phyloP scores from a whole-genome alignment of 2,329 filamentous ascomycete species.

The Dichotomopilus funicola region DNA sequence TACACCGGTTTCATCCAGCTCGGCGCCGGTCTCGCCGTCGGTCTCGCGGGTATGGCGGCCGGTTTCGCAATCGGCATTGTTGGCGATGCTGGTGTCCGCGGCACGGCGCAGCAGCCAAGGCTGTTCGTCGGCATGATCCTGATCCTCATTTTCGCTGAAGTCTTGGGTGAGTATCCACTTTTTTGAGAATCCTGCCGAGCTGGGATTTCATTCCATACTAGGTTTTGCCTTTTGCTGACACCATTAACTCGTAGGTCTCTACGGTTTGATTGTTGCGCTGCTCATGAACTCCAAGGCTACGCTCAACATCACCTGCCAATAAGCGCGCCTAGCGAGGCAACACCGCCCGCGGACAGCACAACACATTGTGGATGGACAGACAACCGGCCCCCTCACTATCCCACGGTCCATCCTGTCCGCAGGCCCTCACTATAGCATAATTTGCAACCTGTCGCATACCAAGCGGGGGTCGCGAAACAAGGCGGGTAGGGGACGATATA shows the following conservation, averaged over 20 bases:
- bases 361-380: slow-evolving; percentile 27
- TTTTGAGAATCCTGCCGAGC: neutral
- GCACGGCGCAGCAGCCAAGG: slow-evolving; percentile 74
- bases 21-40: slow-evolving; percentile 74
- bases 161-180: slow-evolving; percentile 63
- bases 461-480: neutral
- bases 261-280: slow-evolving; percentile 96
- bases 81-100: slow-evolving; percentile 81
- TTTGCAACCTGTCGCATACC: neutral
- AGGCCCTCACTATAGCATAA: slow-evolving; percentile 15
- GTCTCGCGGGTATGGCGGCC: slow-evolving; percentile 75
- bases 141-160: slow-evolving; percentile 99
- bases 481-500: slow-evolving; percentile 1
- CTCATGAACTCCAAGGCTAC: slow-evolving; percentile 97
- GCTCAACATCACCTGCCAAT: slow-evolving; percentile 57
- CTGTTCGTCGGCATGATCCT: slow-evolving; percentile 97
- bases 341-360: neutral
- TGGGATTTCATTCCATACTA: too few relatives aligned
- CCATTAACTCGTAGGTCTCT: slow-evolving; percentile 62
- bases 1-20: slow-evolving; percentile 83
- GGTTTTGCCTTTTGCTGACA: neutral
- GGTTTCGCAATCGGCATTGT: slow-evolving; percentile 84
- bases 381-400: slow-evolving; percentile 30
- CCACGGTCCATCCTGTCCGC: slow-evolving; percentile 12
- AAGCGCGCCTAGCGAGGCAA: slow-evolving; percentile 15